These are phyloP conservation scores for Hypoxylon fragiforme DNA, from an alignment of 495 filamentous ascomycete species.

Conservation along the genomic window DNA sequence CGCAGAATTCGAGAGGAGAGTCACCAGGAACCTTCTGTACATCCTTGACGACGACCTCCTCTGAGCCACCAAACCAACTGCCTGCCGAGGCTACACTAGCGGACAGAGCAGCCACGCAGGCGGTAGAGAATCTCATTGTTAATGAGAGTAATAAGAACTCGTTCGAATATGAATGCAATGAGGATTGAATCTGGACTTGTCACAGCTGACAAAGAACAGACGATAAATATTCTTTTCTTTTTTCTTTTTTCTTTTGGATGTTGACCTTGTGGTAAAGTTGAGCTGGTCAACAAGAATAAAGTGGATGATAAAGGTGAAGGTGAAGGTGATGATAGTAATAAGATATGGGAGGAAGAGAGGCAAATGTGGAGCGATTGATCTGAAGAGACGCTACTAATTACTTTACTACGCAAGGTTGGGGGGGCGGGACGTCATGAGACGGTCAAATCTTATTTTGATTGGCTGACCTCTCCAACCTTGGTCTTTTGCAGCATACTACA, in stretches of 20 bases:
- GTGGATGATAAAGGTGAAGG: slow-evolving; percentile 18
- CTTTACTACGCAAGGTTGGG: background rate
- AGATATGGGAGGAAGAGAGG: no score
- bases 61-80: slow-evolving; percentile 42
- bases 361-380: slow-evolving; percentile 21
- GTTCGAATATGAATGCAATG: background rate
- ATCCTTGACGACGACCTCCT: slow-evolving; percentile 41
- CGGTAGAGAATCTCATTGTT: slow-evolving; percentile 49
- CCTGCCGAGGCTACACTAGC: slow-evolving; percentile 42
- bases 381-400: slow-evolving; percentile 16
- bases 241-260: slow-evolving; percentile 1
- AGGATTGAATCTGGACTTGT: background rate
- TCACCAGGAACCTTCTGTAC: slow-evolving; percentile 66
- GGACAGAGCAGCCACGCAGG: slow-evolving; percentile 44
- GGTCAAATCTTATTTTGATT: slow-evolving; percentile 20
- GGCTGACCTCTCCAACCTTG: slow-evolving; percentile 25
- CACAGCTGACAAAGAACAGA: background rate
- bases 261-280: slow-evolving; percentile 5
- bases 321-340: background rate
- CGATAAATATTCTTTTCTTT: no score
- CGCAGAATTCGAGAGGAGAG: slow-evolving; percentile 77
- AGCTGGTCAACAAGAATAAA: slow-evolving; percentile 24
- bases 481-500: slow-evolving; percentile 18
- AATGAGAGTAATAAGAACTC: slow-evolving; percentile 10
- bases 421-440: slow-evolving; percentile 37